Conservation (phyloP, 805 yeast species). For the Myxozyma vanderwaltii region DNA sequence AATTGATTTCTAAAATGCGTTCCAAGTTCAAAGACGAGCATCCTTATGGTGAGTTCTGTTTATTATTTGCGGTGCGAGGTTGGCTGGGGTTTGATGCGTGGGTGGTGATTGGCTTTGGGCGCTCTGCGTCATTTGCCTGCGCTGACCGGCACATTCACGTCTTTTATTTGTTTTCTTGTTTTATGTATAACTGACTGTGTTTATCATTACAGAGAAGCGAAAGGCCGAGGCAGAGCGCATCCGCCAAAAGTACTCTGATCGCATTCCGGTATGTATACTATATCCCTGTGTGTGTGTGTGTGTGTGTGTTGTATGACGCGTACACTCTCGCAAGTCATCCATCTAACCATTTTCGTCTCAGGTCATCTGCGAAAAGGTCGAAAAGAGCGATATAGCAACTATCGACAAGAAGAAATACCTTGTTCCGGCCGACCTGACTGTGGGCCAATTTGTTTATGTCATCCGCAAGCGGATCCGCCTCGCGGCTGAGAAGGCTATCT, state of each 20-base stretch:
- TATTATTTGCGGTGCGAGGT: neutral
- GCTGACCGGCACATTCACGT: neutral
- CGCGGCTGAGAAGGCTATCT: constrained; percentile 97
- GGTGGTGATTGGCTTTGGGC: neutral
- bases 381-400: constrained; percentile 91
- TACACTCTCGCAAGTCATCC: neutral
- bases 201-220: constrained; percentile 64
- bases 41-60: constrained; percentile 71
- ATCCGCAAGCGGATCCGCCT: constrained; percentile 93
- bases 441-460: constrained; percentile 97
- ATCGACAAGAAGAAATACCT: constrained; percentile 96
- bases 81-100: neutral
- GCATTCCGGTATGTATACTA: constrained; percentile 67
- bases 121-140: neutral
- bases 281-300: no score
- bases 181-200: no score
- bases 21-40: constrained; percentile 94
- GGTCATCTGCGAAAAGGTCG: constrained; percentile 92
- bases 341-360: neutral
- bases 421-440: constrained; percentile 94
- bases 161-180: neutral
- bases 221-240: constrained; percentile 93
- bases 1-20: constrained; percentile 55
- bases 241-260: constrained; percentile 81
- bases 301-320: neutral